These are phyloP conservation scores for Penicillium pulvis DNA, from an alignment of 495 filamentous ascomycete species.

Conservation along the genomic window DNA sequence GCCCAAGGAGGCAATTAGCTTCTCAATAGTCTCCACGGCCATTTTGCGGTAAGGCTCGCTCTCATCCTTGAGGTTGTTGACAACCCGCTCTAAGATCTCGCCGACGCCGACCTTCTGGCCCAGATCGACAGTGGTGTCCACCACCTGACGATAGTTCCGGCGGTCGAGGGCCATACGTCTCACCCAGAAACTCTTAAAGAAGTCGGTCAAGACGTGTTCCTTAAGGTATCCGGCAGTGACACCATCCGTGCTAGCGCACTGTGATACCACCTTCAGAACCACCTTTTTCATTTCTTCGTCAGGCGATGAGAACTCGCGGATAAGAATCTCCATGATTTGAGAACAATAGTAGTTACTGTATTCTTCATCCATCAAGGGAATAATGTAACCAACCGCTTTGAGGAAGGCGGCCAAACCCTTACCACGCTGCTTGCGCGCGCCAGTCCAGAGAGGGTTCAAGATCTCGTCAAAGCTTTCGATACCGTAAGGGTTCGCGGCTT, in stretches of 20 bases:
- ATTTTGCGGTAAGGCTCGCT: slow-evolving; percentile 98
- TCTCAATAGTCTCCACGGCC: slow-evolving; percentile 97
- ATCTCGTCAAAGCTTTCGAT: slow-evolving; percentile 99
- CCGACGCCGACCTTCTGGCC: slow-evolving; percentile 95
- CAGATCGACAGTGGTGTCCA: slow-evolving; percentile 96
- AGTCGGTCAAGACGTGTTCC: slow-evolving; percentile 90
- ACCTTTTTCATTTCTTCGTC: slow-evolving; percentile 99
- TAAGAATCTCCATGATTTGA: slow-evolving; percentile 98
- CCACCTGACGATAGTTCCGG: slow-evolving; percentile 94
- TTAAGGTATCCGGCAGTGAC: slow-evolving; percentile 94
- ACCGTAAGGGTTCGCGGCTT: slow-evolving; percentile 97
- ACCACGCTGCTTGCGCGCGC: slow-evolving; percentile 90
- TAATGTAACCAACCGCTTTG: slow-evolving; percentile 97
- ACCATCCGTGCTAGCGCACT: slow-evolving; percentile 91
- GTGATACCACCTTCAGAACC: slow-evolving; percentile 95
- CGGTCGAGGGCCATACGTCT: slow-evolving; percentile 95
- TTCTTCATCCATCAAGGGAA: slow-evolving; percentile 99
- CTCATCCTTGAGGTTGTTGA: slow-evolving; percentile 96
- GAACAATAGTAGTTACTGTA: slow-evolving; percentile 99
- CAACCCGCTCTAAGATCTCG: slow-evolving; percentile 91
- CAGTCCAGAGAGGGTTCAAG: slow-evolving; percentile 95
- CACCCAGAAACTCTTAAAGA: slow-evolving; percentile 99
- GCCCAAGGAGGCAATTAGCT: slow-evolving; percentile 87
- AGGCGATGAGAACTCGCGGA: slow-evolving; percentile 92
- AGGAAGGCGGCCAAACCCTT: slow-evolving; percentile 95